phyloP scores from a whole-genome alignment of 2,329 filamentous ascomycete genomes.

The Bertia moriformis region DNA sequence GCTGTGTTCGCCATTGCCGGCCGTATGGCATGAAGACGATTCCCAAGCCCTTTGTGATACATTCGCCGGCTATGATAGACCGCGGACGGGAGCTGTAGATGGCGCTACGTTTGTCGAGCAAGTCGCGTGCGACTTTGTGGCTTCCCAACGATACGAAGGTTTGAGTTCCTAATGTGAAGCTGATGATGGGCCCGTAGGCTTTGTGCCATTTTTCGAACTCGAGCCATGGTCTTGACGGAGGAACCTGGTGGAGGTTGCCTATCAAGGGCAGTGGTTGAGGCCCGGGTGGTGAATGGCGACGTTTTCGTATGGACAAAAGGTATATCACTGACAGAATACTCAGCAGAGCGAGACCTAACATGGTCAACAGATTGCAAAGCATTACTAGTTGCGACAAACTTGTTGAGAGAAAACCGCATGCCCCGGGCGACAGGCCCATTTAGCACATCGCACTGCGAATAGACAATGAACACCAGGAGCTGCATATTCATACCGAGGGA shows the following conservation, averaged over 20 bases:
- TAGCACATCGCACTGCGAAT: too few relatives aligned
- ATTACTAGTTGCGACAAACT: too few relatives aligned
- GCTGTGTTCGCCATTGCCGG: slow-evolving; percentile 21
- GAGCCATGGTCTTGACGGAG: slow-evolving; percentile 39
- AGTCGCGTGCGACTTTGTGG: slow-evolving; percentile 31
- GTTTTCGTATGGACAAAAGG: too few relatives aligned
- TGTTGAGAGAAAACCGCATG: too few relatives aligned
- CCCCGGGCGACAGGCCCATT: too few relatives aligned
- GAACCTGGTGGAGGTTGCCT: slow-evolving; percentile 39
- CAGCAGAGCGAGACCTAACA: too few relatives aligned
- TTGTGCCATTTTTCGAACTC: slow-evolving; percentile 38
- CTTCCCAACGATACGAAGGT: slow-evolving; percentile 28
- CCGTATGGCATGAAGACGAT: slow-evolving; percentile 25
- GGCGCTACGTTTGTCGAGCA: slow-evolving; percentile 37
- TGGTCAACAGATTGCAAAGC: too few relatives aligned
- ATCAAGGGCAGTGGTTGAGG: slow-evolving; percentile 36
- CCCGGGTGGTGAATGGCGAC: too few relatives aligned
- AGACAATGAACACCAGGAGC: too few relatives aligned
- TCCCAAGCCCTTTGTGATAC: slow-evolving; percentile 22
- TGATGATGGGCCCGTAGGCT: slow-evolving; percentile 32
- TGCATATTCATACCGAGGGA: too few relatives aligned
- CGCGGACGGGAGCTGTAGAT: slow-evolving; percentile 33
- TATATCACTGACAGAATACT: too few relatives aligned
- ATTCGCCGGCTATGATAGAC: slow-evolving; percentile 30
- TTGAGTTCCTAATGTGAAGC: slow-evolving; percentile 37